Evolutionary conservation across 768 basidiomycete genomes (phyloP), one percentile per base, ranked within the genome.

Genomic region (Fibroporia radiculosa): DNA sequence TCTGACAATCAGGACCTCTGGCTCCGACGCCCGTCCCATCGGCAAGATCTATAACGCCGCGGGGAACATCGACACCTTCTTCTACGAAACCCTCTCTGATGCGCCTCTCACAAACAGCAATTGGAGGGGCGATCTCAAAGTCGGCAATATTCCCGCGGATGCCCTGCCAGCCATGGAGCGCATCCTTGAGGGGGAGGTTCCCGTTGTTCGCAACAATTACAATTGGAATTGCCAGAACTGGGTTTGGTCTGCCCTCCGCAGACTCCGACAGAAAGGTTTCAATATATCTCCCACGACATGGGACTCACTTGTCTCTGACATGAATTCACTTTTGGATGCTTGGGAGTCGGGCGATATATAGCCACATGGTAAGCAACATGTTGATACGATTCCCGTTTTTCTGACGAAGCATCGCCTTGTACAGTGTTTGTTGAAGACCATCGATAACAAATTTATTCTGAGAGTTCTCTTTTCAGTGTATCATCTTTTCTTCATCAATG

Each of bases 181-280:
- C 18, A 50, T 55, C 41, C 44, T 52, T n/a, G 34, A 48, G 8
- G 8, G 16, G 12, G 40, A 51, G 13, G 46, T 49, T 19, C 50
- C 50, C 18, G 38, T 52, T 44, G 40, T 39, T 14, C 48, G 54
- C 28, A 44, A 48, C 44, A 44, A 52, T 18, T 42, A 32, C 26
- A 23, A 39, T 5, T 55, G 54, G 54, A 52, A 50, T 23, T 50
- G 54, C 37, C 54, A 55, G 32, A 52, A 49, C 32, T 55, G 53
- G 53, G 50, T 55, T 16, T 52, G 46, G 50, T 32, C 37, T 11
- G 41, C 39, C 26, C 22, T 55, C 18, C 54, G 48, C 18, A 48
- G 45, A 20, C 48, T 52, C 10, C 39, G 48, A 23, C 40, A 47
- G 19, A 28, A 42, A 10, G 48, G 48, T 25, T 43, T 44, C 36